A percentile compares a stretch with the other conserved stretches of the same genome.
These are phyloP conservation scores for Lepidopterella palustris DNA, from an alignment of 495 filamentous ascomycete species.

Conservation along the genomic window DNA sequence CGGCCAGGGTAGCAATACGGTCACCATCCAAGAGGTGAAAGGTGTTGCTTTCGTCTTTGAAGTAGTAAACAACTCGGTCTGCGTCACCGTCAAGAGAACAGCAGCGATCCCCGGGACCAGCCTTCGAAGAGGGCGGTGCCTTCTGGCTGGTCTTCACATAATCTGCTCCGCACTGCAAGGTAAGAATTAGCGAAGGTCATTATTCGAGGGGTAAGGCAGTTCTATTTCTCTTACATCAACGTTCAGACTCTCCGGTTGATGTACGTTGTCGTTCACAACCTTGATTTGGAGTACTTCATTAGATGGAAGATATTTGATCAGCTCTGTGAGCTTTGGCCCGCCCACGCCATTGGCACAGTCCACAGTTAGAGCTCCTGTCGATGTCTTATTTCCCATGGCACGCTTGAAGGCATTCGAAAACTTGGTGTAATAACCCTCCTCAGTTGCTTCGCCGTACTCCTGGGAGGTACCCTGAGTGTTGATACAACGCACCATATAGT, in stretches of 20 bases:
- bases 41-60: slow-evolving; percentile 66
- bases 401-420: slow-evolving; percentile 67
- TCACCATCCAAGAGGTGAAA: slow-evolving; percentile 95
- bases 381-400: slow-evolving; percentile 67
- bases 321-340: slow-evolving; percentile 79
- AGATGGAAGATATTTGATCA: slow-evolving; percentile 75
- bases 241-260: slow-evolving; percentile 82
- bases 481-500: slow-evolving; percentile 90
- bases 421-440: slow-evolving; percentile 93
- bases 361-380: slow-evolving; percentile 62
- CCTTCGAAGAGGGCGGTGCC: slow-evolving; percentile 76
- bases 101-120: slow-evolving; percentile 66
- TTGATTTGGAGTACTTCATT: slow-evolving; percentile 67
- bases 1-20: slow-evolving; percentile 90
- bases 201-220: not conserved
- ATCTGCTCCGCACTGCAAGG: slow-evolving; percentile 78
- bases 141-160: slow-evolving; percentile 96
- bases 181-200: slow-evolving; percentile 9
- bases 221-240: slow-evolving; percentile 55
- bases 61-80: slow-evolving; percentile 94
- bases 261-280: slow-evolving; percentile 84
- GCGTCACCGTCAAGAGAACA: slow-evolving; percentile 93
- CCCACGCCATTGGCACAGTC: slow-evolving; percentile 98
- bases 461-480: slow-evolving; percentile 80
- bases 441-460: slow-evolving; percentile 80